phyloP scores from a whole-genome alignment of 2,329 filamentous ascomycete species.

The Diplodia seriata region DNA sequence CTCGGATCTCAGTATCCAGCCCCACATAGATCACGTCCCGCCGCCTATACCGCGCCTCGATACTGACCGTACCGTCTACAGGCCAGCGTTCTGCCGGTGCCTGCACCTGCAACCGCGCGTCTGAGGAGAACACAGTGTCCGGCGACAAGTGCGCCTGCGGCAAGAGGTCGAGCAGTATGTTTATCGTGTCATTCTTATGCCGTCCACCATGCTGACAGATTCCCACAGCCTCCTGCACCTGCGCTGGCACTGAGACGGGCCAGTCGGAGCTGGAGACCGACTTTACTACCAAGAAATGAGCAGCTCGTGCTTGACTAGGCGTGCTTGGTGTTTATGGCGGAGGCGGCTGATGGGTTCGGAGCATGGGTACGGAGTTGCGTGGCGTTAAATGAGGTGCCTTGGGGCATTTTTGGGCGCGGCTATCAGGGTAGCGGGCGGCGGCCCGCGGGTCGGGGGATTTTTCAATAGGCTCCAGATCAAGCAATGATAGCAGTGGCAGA shows the following conservation, averaged over 20 bases:
- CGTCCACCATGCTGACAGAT: not conserved
- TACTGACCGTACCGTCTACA: slow-evolving; percentile 38
- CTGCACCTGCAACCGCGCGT: slow-evolving; percentile 80
- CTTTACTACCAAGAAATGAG: slow-evolving; percentile 74
- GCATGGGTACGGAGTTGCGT: slow-evolving; percentile 21
- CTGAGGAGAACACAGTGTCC: slow-evolving; percentile 69
- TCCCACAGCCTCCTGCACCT: slow-evolving; percentile 68
- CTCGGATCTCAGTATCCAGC: slow-evolving; percentile 1
- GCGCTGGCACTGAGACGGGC: slow-evolving; percentile 72
- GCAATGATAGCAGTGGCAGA: slow-evolving; percentile 18
- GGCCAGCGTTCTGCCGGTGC: slow-evolving; percentile 76
- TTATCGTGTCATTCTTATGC: not conserved
- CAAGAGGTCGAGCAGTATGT: slow-evolving; percentile 71
- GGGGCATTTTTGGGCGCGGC: slow-evolving; percentile 4
- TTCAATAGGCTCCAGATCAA: slow-evolving; percentile 6
- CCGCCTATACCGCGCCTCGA: not conserved
- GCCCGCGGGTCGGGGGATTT: slow-evolving; percentile 3
- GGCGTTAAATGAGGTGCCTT: slow-evolving; percentile 18
- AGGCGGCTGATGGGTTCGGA: not conserved
- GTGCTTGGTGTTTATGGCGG: not conserved
- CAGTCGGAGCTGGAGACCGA: slow-evolving; percentile 76
- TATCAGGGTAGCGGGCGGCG: slow-evolving; percentile 6
- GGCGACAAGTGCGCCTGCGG: slow-evolving; percentile 79
- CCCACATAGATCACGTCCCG: slow-evolving; percentile 4
- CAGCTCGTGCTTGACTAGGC: not conserved